phyloP scores from a whole-genome alignment of 176 grass and related monocot genomes.

The Oryza longistaminata region DNA sequence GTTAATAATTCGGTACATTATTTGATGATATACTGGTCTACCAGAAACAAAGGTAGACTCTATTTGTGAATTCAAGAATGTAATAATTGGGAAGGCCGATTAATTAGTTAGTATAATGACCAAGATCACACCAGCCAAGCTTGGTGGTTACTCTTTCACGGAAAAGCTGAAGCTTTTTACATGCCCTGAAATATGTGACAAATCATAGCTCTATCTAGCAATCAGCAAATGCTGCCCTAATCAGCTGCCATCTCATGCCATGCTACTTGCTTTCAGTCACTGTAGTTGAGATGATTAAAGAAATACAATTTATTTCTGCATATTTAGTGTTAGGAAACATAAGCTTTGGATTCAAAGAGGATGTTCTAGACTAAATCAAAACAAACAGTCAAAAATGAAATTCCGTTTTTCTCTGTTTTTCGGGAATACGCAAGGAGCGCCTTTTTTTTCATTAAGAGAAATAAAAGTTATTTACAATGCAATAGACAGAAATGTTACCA shows the following conservation, averaged over 20 bases:
- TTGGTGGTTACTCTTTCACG: conserved; percentile 35
- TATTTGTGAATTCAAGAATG: conserved; percentile 26
- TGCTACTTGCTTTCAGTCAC: conserved; percentile 23
- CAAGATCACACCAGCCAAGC: conserved; percentile 38
- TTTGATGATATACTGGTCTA: conserved; percentile 13
- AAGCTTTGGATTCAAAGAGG: conserved; percentile 4
- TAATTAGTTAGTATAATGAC: conserved; percentile 43
- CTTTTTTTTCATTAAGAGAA: no score
- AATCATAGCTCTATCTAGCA: conserved; percentile 8
- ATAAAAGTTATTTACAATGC: no score
- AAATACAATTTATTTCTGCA: neutral
- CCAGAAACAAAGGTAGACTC: conserved; percentile 24
- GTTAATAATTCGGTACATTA: neutral
- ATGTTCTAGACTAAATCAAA: neutral
- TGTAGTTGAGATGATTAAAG: neutral
- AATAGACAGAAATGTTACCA: neutral
- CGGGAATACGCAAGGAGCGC: no score
- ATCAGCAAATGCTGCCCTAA: conserved; percentile 14
- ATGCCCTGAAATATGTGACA: conserved; percentile 30
- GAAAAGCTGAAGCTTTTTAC: conserved; percentile 23
- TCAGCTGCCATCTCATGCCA: neutral
- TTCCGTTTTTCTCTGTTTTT: no score
- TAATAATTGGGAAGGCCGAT: conserved; percentile 39
- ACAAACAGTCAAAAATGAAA: neutral
- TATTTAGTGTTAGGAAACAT: neutral